Evolutionary conservation across 148 eudicot genomes (phyloP), one percentile per base, ranked within the genome.

Genomic region (Arctostaphylos glauca): DNA sequence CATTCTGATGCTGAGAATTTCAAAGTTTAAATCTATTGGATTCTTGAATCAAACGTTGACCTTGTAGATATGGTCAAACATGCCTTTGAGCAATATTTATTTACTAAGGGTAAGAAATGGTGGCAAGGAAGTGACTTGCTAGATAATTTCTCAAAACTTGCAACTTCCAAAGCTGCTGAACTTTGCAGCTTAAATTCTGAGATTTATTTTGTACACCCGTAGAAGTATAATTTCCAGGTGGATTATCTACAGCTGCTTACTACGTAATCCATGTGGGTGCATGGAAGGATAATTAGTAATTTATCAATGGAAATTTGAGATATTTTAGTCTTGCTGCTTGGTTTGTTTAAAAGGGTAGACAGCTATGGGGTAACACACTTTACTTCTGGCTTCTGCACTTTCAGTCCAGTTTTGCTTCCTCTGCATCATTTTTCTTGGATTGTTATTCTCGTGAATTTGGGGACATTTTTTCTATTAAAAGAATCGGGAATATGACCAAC

Each of bases 381-480:
- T 59, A 21, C n/a, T n/a, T n/a, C n/a, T n/a, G n/a, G n/a, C 70
- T 64, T 66, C 71, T 62, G 44, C 44, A 66, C 70, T 64, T 64
- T 62, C 3, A 8, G n/a, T 23, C 31, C 23, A 21, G 13, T 62
- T 62, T 23, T 64, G 38, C 2, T 3, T 64, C 38, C 70, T 23
- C 43, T 66, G 43, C 10, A 66, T 25, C 43, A 7, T 25, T 41
- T 25, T 25, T 66, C 43, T 66, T 25, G 71, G 43, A 21, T 64
- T 66, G 43, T 66, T 9, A 64, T 23, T 64, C 38, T 66, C 25
- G 43, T 10, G 71, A 25, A 41, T 4, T 64, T 66, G 23, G 5
- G 15, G 43, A 13, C 71, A 25, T 3, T 66, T 14, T 5, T 66
- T 25, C 13, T 25, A 25, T 31, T 21, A 2, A 62, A 59, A 62